These are phyloP conservation scores for Setomelanomma holmii DNA, from an alignment of 2,329 filamentous ascomycete species.

Conservation along the genomic window DNA sequence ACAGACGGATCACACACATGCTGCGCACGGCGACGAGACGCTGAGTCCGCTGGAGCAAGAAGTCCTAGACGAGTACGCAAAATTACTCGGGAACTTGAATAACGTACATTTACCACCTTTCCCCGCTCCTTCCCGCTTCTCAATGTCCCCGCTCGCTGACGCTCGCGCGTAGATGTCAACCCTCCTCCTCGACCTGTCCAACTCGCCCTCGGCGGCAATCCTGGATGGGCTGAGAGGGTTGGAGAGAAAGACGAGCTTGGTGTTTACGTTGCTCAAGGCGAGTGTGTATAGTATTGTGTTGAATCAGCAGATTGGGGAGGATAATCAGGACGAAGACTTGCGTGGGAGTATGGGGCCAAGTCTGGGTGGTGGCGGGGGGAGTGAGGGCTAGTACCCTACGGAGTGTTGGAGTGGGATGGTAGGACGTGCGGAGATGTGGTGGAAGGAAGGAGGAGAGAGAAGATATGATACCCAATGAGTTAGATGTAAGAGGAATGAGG, in stretches of 20 bases:
- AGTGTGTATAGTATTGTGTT: conserved; percentile 98
- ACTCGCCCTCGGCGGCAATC: conserved; percentile 71
- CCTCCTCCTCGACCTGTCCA: conserved; percentile 72
- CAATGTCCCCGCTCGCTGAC: conserved; percentile 61
- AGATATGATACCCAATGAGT: too few relatives aligned
- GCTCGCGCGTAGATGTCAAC: conserved; percentile 57
- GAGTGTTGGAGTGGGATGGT: too few relatives aligned
- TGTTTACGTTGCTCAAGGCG: conserved; percentile 95
- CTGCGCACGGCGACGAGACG: conserved; percentile 32
- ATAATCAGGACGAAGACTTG: conserved; percentile 17
- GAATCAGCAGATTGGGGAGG: conserved; percentile 76
- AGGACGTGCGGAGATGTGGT: conserved; percentile 14
- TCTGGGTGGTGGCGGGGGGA: conserved; percentile 31
- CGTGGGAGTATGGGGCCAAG: too few relatives aligned
- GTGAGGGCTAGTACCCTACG: too few relatives aligned
- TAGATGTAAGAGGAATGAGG: too few relatives aligned
- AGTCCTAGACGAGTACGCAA: conserved; percentile 91
- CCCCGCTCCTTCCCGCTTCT: neutral
- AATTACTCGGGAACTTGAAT: conserved; percentile 88
- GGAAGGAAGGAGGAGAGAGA: conserved; percentile 2
- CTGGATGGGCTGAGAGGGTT: conserved; percentile 85
- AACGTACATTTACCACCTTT: conserved; percentile 62
- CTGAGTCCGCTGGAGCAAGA: conserved; percentile 87
- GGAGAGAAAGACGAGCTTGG: conserved; percentile 91
- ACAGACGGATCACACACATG: conserved; percentile 12